Conservation (phyloP, 805 yeast genomes). For the Kurtzmaniella cleridarum region DNA sequence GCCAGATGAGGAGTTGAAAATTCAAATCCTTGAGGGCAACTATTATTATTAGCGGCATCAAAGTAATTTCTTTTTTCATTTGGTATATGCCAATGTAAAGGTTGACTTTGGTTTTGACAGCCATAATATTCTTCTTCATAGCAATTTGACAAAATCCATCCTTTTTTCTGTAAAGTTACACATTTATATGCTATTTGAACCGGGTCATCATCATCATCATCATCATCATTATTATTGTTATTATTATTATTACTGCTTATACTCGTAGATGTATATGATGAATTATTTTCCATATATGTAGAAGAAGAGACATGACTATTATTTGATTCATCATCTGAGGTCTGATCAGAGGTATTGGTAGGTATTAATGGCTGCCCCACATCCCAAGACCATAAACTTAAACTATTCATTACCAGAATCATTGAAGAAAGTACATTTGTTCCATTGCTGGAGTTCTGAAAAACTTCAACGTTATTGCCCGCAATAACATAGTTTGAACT, state of each 20-base stretch:
- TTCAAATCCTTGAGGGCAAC: slow-evolving; percentile 30
- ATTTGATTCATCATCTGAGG: slow-evolving; percentile 13
- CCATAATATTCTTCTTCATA: slow-evolving; percentile 45
- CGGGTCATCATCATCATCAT: slow-evolving; percentile 4
- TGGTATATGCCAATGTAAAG: slow-evolving; percentile 40
- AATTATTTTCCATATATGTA: neutral
- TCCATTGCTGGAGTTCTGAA: slow-evolving; percentile 10
- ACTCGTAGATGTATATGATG: neutral
- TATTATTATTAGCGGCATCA: slow-evolving; percentile 22
- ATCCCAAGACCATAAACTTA: neutral
- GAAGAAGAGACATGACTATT: no score
- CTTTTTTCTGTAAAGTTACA: slow-evolving; percentile 33
- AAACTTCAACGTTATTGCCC: slow-evolving; percentile 12
- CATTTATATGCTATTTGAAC: slow-evolving; percentile 33
- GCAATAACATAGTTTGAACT: slow-evolving; percentile 17
- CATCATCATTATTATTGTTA: slow-evolving; percentile 11
- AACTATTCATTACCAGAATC: no score
- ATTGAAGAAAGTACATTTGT: neutral
- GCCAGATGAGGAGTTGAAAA: slow-evolving; percentile 32
- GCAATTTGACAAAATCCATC: slow-evolving; percentile 71
- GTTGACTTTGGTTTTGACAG: slow-evolving; percentile 43
- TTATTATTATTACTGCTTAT: neutral
- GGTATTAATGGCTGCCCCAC: slow-evolving; percentile 1
- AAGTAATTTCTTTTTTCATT: slow-evolving; percentile 37
- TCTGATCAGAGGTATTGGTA: neutral